phyloP scores from a whole-genome alignment of 2,329 filamentous ascomycete genomes.

The Pseudogymnoascus sp. region DNA sequence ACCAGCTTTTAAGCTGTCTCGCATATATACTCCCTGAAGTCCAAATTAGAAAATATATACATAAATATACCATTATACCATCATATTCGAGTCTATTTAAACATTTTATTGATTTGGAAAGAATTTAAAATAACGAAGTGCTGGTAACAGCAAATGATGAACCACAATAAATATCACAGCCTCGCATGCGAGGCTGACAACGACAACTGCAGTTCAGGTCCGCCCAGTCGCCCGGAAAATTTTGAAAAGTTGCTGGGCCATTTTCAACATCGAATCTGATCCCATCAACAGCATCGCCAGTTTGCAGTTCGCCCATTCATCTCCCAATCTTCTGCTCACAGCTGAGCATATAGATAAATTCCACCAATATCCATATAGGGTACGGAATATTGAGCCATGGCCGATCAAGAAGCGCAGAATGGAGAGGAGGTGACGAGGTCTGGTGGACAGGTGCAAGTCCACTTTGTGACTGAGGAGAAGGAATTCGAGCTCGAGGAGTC shows the following conservation, averaged over 20 bases:
- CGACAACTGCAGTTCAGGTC: slow-evolving; percentile 2
- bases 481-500: slow-evolving; percentile 55
- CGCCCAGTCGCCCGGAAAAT: slow-evolving; percentile 5
- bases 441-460: slow-evolving; percentile 51
- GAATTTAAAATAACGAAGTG: neutral
- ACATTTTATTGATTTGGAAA: neutral
- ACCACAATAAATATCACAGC: neutral
- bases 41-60: neutral
- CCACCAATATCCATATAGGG: neutral
- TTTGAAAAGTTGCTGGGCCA: slow-evolving; percentile 11
- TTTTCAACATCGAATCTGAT: slow-evolving; percentile 9
- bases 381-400: slow-evolving; percentile 6
- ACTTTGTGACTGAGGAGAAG: slow-evolving; percentile 55
- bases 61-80: neutral
- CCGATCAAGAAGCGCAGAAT: slow-evolving; percentile 3
- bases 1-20: neutral
- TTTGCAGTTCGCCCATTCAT: neutral
- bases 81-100: neutral
- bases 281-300: slow-evolving; percentile 2
- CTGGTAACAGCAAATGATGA: neutral
- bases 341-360: neutral
- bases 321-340: neutral
- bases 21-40: neutral
- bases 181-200: slow-evolving; percentile 10
- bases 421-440: slow-evolving; percentile 6